phyloP scores from a whole-genome alignment of 1,284 basidiomycete genomes.

The Pyrrhoderma lamaoense region DNA sequence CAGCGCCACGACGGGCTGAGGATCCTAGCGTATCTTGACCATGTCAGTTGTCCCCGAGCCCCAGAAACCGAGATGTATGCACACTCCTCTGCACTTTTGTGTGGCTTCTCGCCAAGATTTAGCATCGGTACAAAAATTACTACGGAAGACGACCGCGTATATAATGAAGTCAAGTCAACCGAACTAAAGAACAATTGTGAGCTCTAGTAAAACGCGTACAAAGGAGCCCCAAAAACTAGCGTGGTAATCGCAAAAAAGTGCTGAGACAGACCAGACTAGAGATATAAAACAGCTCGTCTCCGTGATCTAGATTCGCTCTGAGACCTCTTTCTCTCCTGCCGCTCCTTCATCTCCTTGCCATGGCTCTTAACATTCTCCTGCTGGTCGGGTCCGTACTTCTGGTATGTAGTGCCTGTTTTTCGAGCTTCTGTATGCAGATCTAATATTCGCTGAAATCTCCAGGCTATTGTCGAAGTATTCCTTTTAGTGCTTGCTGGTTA shows the following conservation, averaged over 20 bases:
- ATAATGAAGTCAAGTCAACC: too few species aligned
- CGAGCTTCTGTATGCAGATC: background rate
- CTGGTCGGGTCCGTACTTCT: slow-evolving; percentile 13
- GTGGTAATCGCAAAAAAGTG: background rate
- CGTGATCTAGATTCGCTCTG: background rate
- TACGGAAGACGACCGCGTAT: too few species aligned
- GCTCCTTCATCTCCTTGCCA: slow-evolving; percentile 1
- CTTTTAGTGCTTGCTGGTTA: slow-evolving; percentile 83
- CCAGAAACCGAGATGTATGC: too few species aligned
- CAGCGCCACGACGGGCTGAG: too few species aligned
- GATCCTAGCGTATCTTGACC: too few species aligned
- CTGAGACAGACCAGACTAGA: background rate
- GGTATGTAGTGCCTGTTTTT: background rate
- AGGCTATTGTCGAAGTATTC: slow-evolving; percentile 90
- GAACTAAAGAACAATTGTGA: too few species aligned
- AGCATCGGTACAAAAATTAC: too few species aligned
- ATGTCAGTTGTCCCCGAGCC: too few species aligned
- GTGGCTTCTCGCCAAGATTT: too few species aligned
- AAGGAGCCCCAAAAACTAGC: background rate
- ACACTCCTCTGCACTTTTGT: too few species aligned
- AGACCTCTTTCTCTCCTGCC: slow-evolving; percentile 6
- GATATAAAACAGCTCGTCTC: background rate
- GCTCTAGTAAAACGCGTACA: too few species aligned
- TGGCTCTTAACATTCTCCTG: slow-evolving; percentile 11
- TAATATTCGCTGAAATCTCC: background rate